Base-by-base conservation (phyloP, 768 basidiomycete species). In the Mycena kentingensis region DNA sequence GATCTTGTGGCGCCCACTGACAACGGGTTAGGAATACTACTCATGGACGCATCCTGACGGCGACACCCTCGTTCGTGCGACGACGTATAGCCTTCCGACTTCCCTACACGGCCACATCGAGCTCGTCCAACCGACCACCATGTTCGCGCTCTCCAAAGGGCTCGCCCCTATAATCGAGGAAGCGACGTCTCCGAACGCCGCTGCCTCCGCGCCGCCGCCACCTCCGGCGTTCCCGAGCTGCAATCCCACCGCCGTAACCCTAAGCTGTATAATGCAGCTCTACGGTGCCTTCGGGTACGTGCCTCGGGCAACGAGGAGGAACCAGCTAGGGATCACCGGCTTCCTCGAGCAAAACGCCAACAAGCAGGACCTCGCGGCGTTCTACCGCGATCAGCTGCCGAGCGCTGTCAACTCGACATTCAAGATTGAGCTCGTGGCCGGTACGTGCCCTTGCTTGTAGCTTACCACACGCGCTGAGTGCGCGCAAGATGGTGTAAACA, bases 121-220 rank as follows among this genome's bases (percentile, higher is more conserved):
- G 31, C 66, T 88, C 26, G 71, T 90, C 25, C 85, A 88, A 54
- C 88, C 88, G 0, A 89, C 88, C 2, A 89, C 86, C 2, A 77
- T 81, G 65, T 90, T 89, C 60, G 70, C 75, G 36, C 77, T 76
- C 51, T 67, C 71, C 53, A 78, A 73, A 67, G 7, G 68, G 11
- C 45, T 38, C 34, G 62, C 57, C 43, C 34, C 47, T 18, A 45
- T 39, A 24, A 24, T 55, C 11, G 28, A 52, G 43, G 62, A n/a
- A 55, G 58, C 58, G 65, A 65, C 45, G 42, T 38, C 16, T 42
- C 55, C 24, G 35, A 41, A 31, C 18, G 51, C 55, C 12, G 22
- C 62, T 18, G 54, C 67, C 22, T 64, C 34, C 13, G 61, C 49
- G 38, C 63, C 7, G 66, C 71, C 24, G 74, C 76, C 44, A 62